Percentiles rank a stretch among this genome's conserved stretches.
Evolutionary conservation across 768 basidiomycete genomes (phyloP).

Genomic region (Gautieria morchelliformis): DNA sequence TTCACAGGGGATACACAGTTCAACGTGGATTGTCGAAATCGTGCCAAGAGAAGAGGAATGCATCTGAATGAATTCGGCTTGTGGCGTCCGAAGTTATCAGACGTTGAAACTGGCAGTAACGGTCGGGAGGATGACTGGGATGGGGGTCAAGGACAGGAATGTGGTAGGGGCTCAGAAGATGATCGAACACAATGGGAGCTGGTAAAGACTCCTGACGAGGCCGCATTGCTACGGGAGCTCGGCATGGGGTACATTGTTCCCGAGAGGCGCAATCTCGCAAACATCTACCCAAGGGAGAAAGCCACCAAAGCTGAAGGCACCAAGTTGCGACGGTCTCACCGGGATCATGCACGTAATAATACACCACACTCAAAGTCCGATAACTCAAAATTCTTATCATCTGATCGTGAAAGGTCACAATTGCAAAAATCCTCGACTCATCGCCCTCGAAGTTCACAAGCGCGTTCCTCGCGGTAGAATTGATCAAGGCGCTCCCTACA

Average conservation of each 20-base stretch:
- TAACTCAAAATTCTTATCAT: no score
- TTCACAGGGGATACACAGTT: constrained; percentile 51
- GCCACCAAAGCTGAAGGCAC: background rate
- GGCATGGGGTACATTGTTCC: background rate
- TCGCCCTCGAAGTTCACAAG: no score
- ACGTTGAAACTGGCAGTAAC: background rate
- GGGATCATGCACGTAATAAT: no score
- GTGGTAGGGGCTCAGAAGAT: background rate
- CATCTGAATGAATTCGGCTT: constrained; percentile 54
- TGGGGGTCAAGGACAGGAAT: background rate
- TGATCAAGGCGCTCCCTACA: no score
- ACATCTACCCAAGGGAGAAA: background rate
- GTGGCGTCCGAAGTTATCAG: constrained; percentile 29
- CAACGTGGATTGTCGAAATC: constrained; percentile 28
- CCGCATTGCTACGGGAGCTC: background rate
- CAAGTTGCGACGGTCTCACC: no score
- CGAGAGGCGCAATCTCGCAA: background rate
- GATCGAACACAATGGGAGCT: background rate
- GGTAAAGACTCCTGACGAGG: constrained; percentile 1
- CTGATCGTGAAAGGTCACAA: no score
- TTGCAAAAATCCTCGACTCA: no score
- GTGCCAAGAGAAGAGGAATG: constrained; percentile 37
- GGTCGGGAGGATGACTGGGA: background rate
- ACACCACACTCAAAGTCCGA: no score
- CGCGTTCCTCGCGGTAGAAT: no score